Evolutionary conservation across 2,329 filamentous ascomycete species (phyloP), one percentile per base, ranked within the genome.

Genomic region (Hypoxylon sp.): DNA sequence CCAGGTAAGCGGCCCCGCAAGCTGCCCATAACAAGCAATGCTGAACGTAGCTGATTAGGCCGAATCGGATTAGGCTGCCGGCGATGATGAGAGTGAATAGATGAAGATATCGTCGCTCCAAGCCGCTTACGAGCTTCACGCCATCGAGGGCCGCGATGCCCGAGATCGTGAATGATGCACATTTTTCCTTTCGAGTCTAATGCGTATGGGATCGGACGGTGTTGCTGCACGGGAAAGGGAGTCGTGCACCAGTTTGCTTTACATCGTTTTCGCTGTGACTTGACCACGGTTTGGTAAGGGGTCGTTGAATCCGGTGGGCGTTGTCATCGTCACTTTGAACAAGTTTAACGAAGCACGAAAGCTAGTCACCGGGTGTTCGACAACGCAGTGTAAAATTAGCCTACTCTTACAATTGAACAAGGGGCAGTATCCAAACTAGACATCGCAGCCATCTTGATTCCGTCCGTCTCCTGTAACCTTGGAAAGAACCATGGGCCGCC

Each of bases 1-100:
- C 84, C 88, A 92, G 73, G 92, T 96, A 83, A 82, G 88, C 79
- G 3, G 38, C 26, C 20, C 26, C 6, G 13, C 8, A 5, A 48
- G 43, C 38, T 20, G 56, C 50, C 27, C 35, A 51, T 46, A 55
- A 47, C 45, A 49, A 59, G 26, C 58, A 57, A 58, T 62, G 49
- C 55, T 64, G 45, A 63, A 48, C 29, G 37, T 54, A 17, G 60
- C 67, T 63, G 40, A 68, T 63, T 64, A 72, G 69, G 70, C 68
- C 67, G 71, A 72, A 57, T 69, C 71, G 47, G 69, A 71, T 68
- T 74, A 87, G 82, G 83, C 83, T 72, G 82, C 79, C 60, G 83
- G 79, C 69, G 85, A 88, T 60, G 84, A 81, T 69, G 86, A 88
- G 70, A 68, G 67, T 50, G 68, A 70, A 54, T 69, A 65, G 55